Conservation (phyloP, 352 stramenopile genomes). For the Phytophthora podocarpi region DNA sequence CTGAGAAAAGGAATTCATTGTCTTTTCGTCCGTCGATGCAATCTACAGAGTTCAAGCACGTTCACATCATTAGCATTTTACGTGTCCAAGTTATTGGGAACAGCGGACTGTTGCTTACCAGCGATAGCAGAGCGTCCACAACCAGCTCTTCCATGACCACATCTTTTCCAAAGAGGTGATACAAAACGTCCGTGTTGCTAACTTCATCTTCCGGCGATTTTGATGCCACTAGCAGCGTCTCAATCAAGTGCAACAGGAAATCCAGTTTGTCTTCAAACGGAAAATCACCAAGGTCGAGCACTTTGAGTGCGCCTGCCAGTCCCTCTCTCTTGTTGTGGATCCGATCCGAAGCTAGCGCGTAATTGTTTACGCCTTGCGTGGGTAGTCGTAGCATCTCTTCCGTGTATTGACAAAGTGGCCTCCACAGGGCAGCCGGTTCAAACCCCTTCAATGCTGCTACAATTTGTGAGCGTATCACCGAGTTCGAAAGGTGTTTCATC, state of each 20-base stretch:
- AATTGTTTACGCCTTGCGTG: conserved; percentile 16
- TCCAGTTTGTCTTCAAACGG: conserved; percentile 73
- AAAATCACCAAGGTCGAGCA: conserved; percentile 62
- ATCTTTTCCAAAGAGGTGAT: conserved; percentile 73
- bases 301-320: conserved; percentile 65
- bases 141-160: conserved; percentile 69
- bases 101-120: conserved; percentile 39
- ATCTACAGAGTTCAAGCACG: conserved; percentile 37
- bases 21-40: conserved; percentile 56
- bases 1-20: conserved; percentile 57
- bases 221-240: conserved; percentile 48
- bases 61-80: not conserved
- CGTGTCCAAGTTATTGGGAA: not conserved
- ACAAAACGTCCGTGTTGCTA: conserved; percentile 46
- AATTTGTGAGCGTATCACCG: conserved; percentile 64
- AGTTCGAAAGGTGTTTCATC: conserved; percentile 80
- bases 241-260: conserved; percentile 67
- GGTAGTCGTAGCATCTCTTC: conserved; percentile 41
- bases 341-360: conserved; percentile 22
- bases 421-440: conserved; percentile 66
- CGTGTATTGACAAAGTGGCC: conserved; percentile 68
- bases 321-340: conserved; percentile 57
- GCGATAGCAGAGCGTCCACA: conserved; percentile 59
- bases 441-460: conserved; percentile 77
- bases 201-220: conserved; percentile 24